Evolutionary conservation across 257 asterid genomes (phyloP).

Genomic region (Haberlea rhodopensis): DNA sequence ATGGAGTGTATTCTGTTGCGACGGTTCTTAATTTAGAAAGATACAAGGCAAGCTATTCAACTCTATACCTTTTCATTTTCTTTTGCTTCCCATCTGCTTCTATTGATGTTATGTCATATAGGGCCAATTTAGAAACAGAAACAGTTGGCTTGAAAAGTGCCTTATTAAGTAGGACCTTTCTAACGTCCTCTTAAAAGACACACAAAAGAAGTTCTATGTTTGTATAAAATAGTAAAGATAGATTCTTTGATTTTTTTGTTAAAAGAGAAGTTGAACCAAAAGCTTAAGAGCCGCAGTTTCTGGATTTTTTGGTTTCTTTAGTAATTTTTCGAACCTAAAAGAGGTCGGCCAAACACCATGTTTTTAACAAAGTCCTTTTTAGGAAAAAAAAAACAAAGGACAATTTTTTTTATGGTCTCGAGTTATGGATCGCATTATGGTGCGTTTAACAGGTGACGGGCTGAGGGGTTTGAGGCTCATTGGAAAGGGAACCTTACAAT

Average conservation of each 20-base stretch:
- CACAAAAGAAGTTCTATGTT: neutral
- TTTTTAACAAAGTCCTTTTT: too few species aligned
- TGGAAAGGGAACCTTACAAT: too few species aligned
- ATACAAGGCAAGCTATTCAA: conserved; percentile 57
- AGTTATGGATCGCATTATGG: too few species aligned
- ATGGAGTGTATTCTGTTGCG: conserved; percentile 66
- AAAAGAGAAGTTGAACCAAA: neutral
- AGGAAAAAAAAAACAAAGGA: too few species aligned
- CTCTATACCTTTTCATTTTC: neutral
- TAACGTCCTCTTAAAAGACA: neutral
- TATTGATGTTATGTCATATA: neutral
- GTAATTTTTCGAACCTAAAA: neutral
- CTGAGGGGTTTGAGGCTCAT: too few species aligned
- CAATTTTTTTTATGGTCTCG: too few species aligned
- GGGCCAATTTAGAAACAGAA: neutral
- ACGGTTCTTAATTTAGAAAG: conserved; percentile 75
- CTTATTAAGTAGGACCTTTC: neutral
- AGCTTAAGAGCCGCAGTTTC: too few species aligned
- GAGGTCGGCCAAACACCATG: neutral
- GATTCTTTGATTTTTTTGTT: too few species aligned
- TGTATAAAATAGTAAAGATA: neutral
- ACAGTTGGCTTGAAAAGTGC: neutral
- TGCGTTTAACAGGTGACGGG: too few species aligned
- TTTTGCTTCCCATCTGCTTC: neutral
- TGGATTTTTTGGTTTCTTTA: too few species aligned